These are phyloP conservation scores for Asterionellopsis glacialis DNA, from an alignment of 108 stramenopile species.

Conservation along the genomic window DNA sequence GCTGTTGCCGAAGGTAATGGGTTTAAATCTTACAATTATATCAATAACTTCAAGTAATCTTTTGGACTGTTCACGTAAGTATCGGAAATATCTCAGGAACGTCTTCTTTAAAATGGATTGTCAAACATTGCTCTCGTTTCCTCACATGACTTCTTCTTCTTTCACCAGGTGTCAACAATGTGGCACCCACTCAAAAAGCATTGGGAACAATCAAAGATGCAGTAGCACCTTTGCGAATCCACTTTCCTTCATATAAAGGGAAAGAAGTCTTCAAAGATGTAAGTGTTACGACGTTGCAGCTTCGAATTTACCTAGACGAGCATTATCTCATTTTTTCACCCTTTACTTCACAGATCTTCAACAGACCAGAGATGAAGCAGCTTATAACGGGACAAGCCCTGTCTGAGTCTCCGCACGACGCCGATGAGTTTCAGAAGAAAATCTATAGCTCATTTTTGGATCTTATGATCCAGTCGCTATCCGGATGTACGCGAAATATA, in stretches of 20 bases:
- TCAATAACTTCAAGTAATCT: constrained; percentile 43
- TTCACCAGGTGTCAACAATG: constrained; percentile 31
- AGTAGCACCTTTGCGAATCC: constrained; percentile 37
- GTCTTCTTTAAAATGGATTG: background rate
- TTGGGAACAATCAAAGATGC: constrained; percentile 35
- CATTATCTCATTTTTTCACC: background rate
- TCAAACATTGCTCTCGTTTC: background rate
- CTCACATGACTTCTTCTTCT: constrained; percentile 7
- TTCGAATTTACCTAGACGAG: background rate
- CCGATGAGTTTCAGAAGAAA: background rate
- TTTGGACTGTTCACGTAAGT: constrained; percentile 47
- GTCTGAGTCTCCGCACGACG: background rate
- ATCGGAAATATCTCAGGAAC: background rate
- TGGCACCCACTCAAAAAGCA: constrained; percentile 20
- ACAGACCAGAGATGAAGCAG: background rate
- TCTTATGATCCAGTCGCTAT: constrained; percentile 39
- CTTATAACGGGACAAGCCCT: background rate
- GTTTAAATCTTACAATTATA: constrained; percentile 54
- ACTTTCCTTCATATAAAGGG: constrained; percentile 42
- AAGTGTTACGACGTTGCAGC: background rate
- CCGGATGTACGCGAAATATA: constrained; percentile 49
- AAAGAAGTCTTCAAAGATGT: constrained; percentile 25
- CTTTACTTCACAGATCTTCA: too few species aligned
- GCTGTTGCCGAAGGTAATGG: constrained; percentile 52
- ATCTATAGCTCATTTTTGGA: constrained; percentile 42